Percentiles rank a stretch among this genome's conserved stretches.
phyloP scores from a whole-genome alignment of 495 filamentous ascomycete genomes.

The Daldinia vernicosa region DNA sequence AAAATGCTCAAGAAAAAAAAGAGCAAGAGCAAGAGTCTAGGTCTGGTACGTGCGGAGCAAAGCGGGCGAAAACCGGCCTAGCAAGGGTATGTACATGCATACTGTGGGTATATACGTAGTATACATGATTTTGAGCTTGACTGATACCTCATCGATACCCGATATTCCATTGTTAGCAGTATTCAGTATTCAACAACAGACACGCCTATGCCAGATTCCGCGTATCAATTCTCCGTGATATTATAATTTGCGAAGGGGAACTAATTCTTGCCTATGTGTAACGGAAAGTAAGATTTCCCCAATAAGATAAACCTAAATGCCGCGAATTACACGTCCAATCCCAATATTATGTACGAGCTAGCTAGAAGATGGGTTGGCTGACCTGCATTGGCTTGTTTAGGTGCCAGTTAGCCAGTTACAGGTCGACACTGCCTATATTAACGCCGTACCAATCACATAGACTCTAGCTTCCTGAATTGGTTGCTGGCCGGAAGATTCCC shows the following conservation, averaged over 20 bases:
- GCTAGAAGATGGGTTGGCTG: constrained; percentile 31
- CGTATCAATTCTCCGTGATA: background rate
- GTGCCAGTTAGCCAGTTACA: constrained; percentile 9
- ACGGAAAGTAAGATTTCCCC: background rate
- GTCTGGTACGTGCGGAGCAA: constrained; percentile 39
- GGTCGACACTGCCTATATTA: constrained; percentile 3
- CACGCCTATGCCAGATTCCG: background rate
- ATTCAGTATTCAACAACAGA: background rate
- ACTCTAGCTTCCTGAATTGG: constrained; percentile 33
- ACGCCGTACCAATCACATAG: constrained; percentile 27
- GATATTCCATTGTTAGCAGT: constrained; percentile 1
- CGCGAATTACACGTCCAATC: constrained; percentile 24
- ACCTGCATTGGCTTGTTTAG: constrained; percentile 21
- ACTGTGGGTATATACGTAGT: constrained; percentile 3
- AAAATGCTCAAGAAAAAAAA: constrained; percentile 31
- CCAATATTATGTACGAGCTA: constrained; percentile 19
- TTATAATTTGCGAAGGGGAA: background rate
- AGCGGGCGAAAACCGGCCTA: constrained; percentile 34
- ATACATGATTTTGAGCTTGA: constrained; percentile 18
- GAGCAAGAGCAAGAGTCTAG: constrained; percentile 34
- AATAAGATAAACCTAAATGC: constrained; percentile 5
- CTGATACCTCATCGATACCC: constrained; percentile 36
- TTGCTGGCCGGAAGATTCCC: constrained; percentile 42
- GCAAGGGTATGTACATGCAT: constrained; percentile 34
- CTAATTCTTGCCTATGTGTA: background rate